Conservation (phyloP, 2,329 filamentous ascomycete species). For the Teratosphaeria viscida region DNA sequence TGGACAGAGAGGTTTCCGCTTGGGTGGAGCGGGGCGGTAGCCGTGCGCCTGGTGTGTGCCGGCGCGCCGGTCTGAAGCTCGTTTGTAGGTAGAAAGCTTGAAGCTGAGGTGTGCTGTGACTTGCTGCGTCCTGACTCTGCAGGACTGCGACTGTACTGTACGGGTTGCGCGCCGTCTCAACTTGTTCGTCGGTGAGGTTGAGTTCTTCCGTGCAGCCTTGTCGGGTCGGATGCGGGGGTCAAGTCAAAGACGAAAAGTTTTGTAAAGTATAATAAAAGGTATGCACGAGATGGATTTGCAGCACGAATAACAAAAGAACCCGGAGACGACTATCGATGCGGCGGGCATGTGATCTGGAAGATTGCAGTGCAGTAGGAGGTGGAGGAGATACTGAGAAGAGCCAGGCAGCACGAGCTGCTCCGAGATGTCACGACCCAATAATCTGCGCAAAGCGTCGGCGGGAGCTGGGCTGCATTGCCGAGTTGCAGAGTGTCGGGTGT, state of each 20-base stretch:
- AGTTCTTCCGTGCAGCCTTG: not conserved
- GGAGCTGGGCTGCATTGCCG: not conserved
- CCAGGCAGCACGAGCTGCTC: not conserved
- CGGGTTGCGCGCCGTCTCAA: not conserved
- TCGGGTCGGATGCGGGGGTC: not conserved
- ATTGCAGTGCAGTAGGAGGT: not conserved
- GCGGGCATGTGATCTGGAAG: not conserved
- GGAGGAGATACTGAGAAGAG: not conserved
- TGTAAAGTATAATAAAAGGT: not conserved
- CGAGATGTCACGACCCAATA: not conserved
- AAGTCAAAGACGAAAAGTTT: not conserved
- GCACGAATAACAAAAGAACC: not conserved
- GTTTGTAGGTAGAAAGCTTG: not conserved
- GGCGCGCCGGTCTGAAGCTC: conserved; percentile 1
- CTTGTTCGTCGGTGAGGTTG: not conserved
- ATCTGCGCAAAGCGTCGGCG: not conserved
- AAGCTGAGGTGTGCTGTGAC: not conserved
- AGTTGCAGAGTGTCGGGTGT: not conserved
- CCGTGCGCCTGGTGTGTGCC: not conserved
- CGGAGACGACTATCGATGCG: not conserved
- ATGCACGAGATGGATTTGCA: not conserved
- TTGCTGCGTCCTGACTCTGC: not conserved
- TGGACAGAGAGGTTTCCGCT: conserved; percentile 2
- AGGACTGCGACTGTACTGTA: not conserved
- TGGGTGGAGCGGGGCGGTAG: conserved; percentile 1